A percentile compares a stretch with the other conserved stretches of the same genome.
These are phyloP conservation scores for Cladobotryum protrusum DNA, from an alignment of 2,329 filamentous ascomycete species.

Conservation along the genomic window DNA sequence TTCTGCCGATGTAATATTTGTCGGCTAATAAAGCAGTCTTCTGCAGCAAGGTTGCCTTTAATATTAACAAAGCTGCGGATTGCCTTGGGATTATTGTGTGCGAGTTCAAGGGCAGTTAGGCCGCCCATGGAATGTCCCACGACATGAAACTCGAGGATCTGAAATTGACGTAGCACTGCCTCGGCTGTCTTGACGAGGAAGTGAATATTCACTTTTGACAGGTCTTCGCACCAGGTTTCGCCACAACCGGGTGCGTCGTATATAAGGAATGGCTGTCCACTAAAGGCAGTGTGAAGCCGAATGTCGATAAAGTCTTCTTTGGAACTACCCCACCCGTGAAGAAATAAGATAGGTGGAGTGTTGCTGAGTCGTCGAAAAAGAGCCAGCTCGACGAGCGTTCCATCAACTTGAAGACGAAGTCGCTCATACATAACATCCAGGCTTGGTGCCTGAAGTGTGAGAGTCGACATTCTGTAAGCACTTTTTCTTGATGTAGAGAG, in stretches of 20 bases:
- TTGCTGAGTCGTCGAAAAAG: neutral
- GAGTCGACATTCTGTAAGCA: neutral
- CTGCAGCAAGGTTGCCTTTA: conserved; percentile 21
- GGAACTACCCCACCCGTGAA: conserved; percentile 21
- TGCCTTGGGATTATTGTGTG: conserved; percentile 2
- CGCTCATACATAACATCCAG: neutral
- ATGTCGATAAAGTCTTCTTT: conserved; percentile 23
- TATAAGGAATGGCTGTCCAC: conserved; percentile 14
- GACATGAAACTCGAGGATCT: conserved; percentile 16
- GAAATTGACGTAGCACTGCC: conserved; percentile 13
- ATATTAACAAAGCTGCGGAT: conserved; percentile 21
- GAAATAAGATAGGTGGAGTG: conserved; percentile 16
- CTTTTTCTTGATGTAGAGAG: neutral
- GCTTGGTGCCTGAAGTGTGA: neutral
- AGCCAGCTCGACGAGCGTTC: neutral
- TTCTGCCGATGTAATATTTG: conserved; percentile 14
- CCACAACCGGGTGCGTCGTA: conserved; percentile 22
- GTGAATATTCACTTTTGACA: conserved; percentile 12
- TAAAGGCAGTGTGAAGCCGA: conserved; percentile 13
- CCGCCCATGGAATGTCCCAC: conserved; percentile 25
- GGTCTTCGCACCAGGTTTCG: conserved; percentile 13
- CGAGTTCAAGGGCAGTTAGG: conserved; percentile 17
- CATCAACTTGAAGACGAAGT: neutral
- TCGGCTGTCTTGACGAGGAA: conserved; percentile 17
- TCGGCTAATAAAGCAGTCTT: conserved; percentile 22